These are phyloP conservation scores for Flaveria ramosissima DNA, from an alignment of 129 eudicot species.

Conservation along the genomic window DNA sequence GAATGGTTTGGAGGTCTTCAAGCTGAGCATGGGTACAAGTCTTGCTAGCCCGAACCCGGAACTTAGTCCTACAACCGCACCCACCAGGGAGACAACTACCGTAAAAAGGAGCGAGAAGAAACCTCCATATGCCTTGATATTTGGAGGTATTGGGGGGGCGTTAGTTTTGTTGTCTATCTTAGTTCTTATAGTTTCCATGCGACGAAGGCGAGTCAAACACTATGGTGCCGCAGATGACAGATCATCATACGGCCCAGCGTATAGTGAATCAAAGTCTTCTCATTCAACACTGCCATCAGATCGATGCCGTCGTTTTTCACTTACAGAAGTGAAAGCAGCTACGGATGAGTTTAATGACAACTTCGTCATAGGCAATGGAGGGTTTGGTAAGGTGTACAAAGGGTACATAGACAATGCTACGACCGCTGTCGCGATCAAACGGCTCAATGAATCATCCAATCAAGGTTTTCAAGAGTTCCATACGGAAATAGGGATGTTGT, in stretches of 20 bases:
- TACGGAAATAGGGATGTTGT: constrained; percentile 45
- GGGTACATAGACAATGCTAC: constrained; percentile 32
- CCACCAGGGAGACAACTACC: not conserved
- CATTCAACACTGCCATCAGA: constrained; percentile 30
- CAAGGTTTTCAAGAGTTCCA: constrained; percentile 45
- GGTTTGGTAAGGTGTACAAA: constrained; percentile 49
- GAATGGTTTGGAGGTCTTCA: constrained; percentile 57
- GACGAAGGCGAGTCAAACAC: constrained; percentile 18
- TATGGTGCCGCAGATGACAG: not conserved
- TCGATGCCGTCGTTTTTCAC: constrained; percentile 40
- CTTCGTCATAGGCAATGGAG: constrained; percentile 37
- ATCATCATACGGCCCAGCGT: constrained; percentile 30
- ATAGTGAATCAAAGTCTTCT: constrained; percentile 24
- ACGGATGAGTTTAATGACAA: constrained; percentile 32
- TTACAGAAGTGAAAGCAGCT: constrained; percentile 36
- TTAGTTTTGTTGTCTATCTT: constrained; percentile 25
- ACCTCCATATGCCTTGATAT: not conserved
- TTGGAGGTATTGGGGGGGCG: constrained; percentile 37
- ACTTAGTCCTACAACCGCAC: not conserved
- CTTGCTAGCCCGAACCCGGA: constrained; percentile 49
- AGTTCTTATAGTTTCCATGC: constrained; percentile 19
- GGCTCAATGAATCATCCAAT: constrained; percentile 35
- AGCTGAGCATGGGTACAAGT: constrained; percentile 27
- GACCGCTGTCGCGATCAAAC: constrained; percentile 42
- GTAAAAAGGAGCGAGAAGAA: not conserved